Conservation (phyloP, 2,329 filamentous ascomycete genomes). For the Helminthosporium solani region DNA sequence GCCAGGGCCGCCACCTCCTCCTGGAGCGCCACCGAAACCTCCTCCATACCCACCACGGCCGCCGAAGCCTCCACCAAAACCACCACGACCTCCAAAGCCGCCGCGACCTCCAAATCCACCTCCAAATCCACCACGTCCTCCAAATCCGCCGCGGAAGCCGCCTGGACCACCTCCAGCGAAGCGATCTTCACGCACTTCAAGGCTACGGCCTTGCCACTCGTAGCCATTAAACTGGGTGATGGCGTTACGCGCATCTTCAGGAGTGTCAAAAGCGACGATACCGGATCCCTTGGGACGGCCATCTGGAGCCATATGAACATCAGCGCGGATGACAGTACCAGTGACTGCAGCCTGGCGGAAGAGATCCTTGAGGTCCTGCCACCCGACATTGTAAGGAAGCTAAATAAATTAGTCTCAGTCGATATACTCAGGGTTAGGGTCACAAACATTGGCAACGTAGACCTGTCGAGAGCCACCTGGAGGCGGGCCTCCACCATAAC, state of each 20-base stretch:
- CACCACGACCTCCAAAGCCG: slow-evolving; percentile 45
- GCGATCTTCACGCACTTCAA: slow-evolving; percentile 95
- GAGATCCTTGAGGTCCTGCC: slow-evolving; percentile 98
- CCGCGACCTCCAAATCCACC: slow-evolving; percentile 60
- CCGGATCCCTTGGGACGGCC: slow-evolving; percentile 95
- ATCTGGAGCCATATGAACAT: slow-evolving; percentile 89
- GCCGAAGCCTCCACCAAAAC: slow-evolving; percentile 47
- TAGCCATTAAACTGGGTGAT: slow-evolving; percentile 98
- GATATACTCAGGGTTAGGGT: slow-evolving; percentile 29
- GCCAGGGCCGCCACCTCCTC: slow-evolving; percentile 23
- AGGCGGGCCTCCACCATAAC: slow-evolving; percentile 48
- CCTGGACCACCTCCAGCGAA: slow-evolving; percentile 62
- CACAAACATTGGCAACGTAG: slow-evolving; percentile 96
- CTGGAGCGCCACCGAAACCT: slow-evolving; percentile 49
- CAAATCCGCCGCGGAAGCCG: slow-evolving; percentile 40
- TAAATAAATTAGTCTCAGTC: slow-evolving; percentile 45
- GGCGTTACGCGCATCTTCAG: slow-evolving; percentile 91
- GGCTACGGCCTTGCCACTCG: slow-evolving; percentile 90
- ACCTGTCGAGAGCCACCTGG: slow-evolving; percentile 78
- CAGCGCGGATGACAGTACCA: slow-evolving; percentile 76
- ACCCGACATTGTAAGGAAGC: slow-evolving; percentile 96
- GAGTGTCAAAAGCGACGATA: slow-evolving; percentile 93
- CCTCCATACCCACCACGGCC: slow-evolving; percentile 18
- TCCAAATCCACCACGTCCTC: slow-evolving; percentile 52
- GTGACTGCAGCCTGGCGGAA: slow-evolving; percentile 77